Evolutionary conservation across 1,284 basidiomycete species (phyloP).

Genomic region (Schizopora paradoxa): DNA sequence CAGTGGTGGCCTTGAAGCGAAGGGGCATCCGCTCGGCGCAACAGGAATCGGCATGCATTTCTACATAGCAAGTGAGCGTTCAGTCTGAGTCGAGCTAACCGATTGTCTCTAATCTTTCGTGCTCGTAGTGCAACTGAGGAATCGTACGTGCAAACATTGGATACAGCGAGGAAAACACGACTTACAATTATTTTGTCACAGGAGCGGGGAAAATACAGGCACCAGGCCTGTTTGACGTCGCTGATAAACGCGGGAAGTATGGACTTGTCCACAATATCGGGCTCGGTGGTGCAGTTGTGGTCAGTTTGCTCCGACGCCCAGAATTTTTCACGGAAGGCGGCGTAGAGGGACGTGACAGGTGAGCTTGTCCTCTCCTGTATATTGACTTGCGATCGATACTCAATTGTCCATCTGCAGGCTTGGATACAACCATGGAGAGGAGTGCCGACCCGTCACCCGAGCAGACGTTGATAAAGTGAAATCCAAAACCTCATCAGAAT

Average conservation of each 20-base stretch:
- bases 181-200: constrained; percentile 23
- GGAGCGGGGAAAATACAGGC: constrained; percentile 83
- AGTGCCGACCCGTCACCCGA: constrained; percentile 56
- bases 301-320: constrained; percentile 67
- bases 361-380: constrained; percentile 15
- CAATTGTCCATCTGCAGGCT: constrained; percentile 38
- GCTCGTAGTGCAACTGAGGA: constrained; percentile 61
- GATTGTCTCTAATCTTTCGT: neutral
- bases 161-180: neutral
- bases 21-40: constrained; percentile 82
- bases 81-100: constrained; percentile 2
- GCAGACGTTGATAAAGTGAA: constrained; percentile 71
- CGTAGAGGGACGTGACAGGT: constrained; percentile 62
- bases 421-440: constrained; percentile 76
- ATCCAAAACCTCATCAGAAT: constrained; percentile 50
- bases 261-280: constrained; percentile 83
- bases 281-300: constrained; percentile 74
- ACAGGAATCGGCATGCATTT: constrained; percentile 87
- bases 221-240: constrained; percentile 56
- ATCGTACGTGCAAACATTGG: constrained; percentile 57
- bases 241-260: constrained; percentile 68
- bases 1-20: constrained; percentile 81
- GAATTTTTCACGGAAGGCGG: constrained; percentile 64
- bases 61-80: constrained; percentile 68
- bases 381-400: neutral